Percentiles rank a stretch among this genome's conserved stretches.
These are phyloP conservation scores for Camellia oleifera DNA, from an alignment of 179 eudicot species.

Conservation along the genomic window DNA sequence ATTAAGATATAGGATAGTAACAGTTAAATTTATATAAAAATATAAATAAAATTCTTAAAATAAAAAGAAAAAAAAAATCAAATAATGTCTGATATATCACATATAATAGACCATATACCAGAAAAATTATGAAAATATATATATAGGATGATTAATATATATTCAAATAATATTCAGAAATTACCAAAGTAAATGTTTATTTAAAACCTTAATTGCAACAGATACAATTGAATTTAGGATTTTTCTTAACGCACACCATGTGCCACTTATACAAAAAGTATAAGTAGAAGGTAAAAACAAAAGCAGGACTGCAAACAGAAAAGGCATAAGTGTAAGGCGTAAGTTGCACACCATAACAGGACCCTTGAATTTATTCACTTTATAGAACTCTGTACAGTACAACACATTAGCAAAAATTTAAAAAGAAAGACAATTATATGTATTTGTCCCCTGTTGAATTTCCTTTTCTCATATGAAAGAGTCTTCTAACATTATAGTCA, in stretches of 20 bases:
- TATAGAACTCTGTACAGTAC: background rate
- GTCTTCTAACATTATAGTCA: conserved; percentile 68
- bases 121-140: too few relatives aligned
- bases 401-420: background rate
- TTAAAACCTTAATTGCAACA: background rate
- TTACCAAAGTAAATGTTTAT: background rate
- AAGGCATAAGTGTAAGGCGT: too few relatives aligned
- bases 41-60: background rate
- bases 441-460: background rate
- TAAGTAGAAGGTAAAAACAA: too few relatives aligned
- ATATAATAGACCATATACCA: background rate
- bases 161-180: background rate
- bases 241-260: too few relatives aligned
- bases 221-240: background rate
- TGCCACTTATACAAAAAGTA: too few relatives aligned
- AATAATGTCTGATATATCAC: background rate
- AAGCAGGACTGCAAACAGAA: too few relatives aligned
- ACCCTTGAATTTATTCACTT: background rate
- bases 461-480: conserved; percentile 35
- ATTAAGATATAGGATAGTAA: too few relatives aligned
- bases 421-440: background rate
- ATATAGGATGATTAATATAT: background rate
- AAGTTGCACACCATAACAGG: too few relatives aligned
- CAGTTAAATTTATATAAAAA: background rate
- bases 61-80: background rate